Conservation (phyloP, 345 rosid species). For the Litchi chinensis region DNA sequence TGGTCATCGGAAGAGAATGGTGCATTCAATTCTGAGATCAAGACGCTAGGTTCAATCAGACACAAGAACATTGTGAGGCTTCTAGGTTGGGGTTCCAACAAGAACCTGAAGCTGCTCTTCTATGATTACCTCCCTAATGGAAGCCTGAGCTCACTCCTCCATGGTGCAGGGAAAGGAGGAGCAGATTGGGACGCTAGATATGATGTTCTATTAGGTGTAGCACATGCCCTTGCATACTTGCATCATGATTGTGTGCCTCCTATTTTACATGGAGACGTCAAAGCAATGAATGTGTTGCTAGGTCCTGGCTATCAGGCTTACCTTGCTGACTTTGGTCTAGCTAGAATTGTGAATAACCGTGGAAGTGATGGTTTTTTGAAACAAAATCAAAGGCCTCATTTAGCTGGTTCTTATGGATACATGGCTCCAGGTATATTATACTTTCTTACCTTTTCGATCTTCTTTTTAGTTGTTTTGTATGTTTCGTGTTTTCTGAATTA, state of each 20-base stretch:
- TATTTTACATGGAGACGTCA: slow-evolving; percentile 88
- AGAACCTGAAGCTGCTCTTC: slow-evolving; percentile 74
- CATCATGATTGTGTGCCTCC: slow-evolving; percentile 93
- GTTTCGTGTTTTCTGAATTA: background rate
- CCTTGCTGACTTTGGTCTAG: slow-evolving; percentile 91
- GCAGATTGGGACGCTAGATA: slow-evolving; percentile 86
- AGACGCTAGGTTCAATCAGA: slow-evolving; percentile 78
- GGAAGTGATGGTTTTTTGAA: slow-evolving; percentile 37
- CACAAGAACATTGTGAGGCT: slow-evolving; percentile 83
- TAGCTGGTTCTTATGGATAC: slow-evolving; percentile 95
- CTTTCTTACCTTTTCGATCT: background rate
- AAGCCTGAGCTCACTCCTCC: slow-evolving; percentile 85
- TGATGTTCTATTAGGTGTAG: slow-evolving; percentile 77
- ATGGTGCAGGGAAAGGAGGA: slow-evolving; percentile 75
- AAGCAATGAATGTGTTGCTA: slow-evolving; percentile 85
- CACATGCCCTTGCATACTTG: slow-evolving; percentile 85
- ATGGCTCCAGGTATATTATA: slow-evolving; percentile 85
- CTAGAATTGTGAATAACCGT: slow-evolving; percentile 47
- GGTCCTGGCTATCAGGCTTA: slow-evolving; percentile 73
- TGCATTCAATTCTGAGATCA: slow-evolving; percentile 83
- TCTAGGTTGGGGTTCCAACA: slow-evolving; percentile 81
- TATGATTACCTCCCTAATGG: slow-evolving; percentile 95
- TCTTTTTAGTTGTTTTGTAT: background rate
- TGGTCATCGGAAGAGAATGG: slow-evolving; percentile 85
- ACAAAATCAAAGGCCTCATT: slow-evolving; percentile 61